phyloP scores from a whole-genome alignment of 169 alveolate genomes.

The Plasmodium cynomolgi region DNA sequence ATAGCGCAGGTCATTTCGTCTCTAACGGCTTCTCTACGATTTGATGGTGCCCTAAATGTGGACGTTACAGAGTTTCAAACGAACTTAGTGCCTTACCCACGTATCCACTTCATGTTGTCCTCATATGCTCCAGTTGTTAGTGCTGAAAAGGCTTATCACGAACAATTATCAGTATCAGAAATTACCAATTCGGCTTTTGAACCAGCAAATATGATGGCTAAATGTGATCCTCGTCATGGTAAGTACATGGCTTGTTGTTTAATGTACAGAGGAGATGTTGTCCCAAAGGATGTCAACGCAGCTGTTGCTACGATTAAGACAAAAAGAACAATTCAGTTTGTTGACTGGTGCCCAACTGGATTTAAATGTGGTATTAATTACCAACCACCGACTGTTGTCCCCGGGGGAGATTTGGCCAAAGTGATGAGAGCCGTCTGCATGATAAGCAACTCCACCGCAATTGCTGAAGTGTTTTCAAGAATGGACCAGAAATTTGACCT shows the following conservation, averaged over 20 bases:
- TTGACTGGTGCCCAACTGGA: conserved; percentile 99
- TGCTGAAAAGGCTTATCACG: conserved; percentile 99
- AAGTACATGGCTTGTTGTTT: conserved; percentile 98
- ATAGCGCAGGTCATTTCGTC: conserved; percentile 94
- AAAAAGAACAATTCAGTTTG: conserved; percentile 97
- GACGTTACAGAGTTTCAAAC: conserved; percentile 99
- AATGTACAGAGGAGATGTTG: conserved; percentile 98
- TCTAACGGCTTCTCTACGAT: conserved; percentile 87
- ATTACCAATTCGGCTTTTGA: conserved; percentile 98
- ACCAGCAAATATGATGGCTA: conserved; percentile 99
- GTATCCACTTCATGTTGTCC: conserved; percentile 98
- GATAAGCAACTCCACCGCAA: conserved; percentile 99
- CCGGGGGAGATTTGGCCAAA: conserved; percentile 99
- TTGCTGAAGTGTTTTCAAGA: conserved; percentile 98
- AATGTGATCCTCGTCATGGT: conserved; percentile 99
- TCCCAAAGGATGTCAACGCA: conserved; percentile 99
- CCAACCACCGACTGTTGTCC: conserved; percentile 99
- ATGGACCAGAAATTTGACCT: conserved; percentile 98
- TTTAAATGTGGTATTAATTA: conserved; percentile 99
- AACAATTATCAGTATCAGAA: conserved; percentile 98
- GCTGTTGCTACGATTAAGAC: conserved; percentile 98
- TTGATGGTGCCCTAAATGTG: conserved; percentile 98
- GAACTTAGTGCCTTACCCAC: conserved; percentile 99
- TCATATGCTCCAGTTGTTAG: conserved; percentile 99
- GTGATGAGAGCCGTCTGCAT: conserved; percentile 98